phyloP scores from a whole-genome alignment of 2,329 filamentous ascomycete genomes.

The Scleromitrula shiraiana region DNA sequence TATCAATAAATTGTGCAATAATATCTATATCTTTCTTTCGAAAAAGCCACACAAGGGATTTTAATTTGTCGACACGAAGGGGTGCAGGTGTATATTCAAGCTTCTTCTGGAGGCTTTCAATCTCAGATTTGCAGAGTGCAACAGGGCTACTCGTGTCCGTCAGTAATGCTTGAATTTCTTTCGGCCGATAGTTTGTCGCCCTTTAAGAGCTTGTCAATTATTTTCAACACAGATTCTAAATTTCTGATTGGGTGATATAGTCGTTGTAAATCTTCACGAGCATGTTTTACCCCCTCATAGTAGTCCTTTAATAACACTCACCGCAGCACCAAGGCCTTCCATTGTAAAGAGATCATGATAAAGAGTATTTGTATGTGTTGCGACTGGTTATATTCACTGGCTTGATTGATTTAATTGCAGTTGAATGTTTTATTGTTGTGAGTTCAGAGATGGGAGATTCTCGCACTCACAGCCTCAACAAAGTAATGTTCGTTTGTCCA shows the following conservation, averaged over 20 bases:
- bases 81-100: too few species aligned
- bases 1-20: slow-evolving; percentile 9
- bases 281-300: slow-evolving; percentile 12
- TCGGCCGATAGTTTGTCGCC: background rate
- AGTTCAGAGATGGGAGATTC: background rate
- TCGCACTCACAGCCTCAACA: background rate
- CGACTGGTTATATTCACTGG: background rate
- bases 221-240: slow-evolving; percentile 7
- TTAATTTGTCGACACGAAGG: background rate
- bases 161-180: background rate
- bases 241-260: slow-evolving; percentile 10
- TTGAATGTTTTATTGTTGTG: background rate
- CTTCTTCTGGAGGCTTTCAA: background rate
- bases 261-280: slow-evolving; percentile 14
- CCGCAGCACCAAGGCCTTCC: slow-evolving; percentile 13
- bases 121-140: background rate
- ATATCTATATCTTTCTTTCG: slow-evolving; percentile 18
- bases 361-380: background rate
- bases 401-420: background rate
- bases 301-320: slow-evolving; percentile 13
- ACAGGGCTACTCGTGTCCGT: background rate
- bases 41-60: slow-evolving; percentile 20
- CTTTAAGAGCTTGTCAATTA: background rate
- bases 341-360: slow-evolving; percentile 2
- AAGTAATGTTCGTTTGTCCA: background rate